A percentile compares a stretch with the other conserved stretches of the same genome.
Evolutionary conservation across 768 basidiomycete genomes (phyloP).

Genomic region (Mycena capillaripes): DNA sequence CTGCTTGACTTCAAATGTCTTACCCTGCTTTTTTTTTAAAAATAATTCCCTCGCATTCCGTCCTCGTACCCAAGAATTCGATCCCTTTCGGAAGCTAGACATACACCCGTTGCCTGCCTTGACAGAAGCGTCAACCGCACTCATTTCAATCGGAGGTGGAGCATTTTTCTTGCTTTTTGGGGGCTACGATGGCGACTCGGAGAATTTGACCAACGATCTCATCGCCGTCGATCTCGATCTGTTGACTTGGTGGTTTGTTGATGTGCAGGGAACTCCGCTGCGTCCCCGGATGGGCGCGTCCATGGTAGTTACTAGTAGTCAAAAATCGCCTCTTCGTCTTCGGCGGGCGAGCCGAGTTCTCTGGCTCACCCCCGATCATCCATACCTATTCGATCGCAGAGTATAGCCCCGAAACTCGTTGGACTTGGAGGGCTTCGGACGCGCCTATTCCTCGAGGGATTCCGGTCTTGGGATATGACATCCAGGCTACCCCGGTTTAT

Average conservation of each 20-base stretch:
- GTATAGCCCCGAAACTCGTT: slow-evolving; percentile 27
- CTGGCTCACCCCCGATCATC: slow-evolving; percentile 16
- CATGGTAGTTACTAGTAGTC: slow-evolving; percentile 42
- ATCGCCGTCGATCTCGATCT: slow-evolving; percentile 16
- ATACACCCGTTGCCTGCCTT: slow-evolving; percentile 35
- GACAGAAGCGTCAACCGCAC: slow-evolving; percentile 32
- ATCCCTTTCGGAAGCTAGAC: slow-evolving; percentile 34
- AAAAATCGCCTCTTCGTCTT: slow-evolving; percentile 43
- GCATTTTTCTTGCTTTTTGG: slow-evolving; percentile 47
- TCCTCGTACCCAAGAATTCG: slow-evolving; percentile 8
- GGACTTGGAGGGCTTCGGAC: slow-evolving; percentile 40
- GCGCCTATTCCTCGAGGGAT: slow-evolving; percentile 30
- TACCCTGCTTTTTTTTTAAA: not conserved
- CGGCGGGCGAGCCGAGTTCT: slow-evolving; percentile 38
- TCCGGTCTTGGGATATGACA: slow-evolving; percentile 29
- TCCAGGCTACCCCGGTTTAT: slow-evolving; percentile 38
- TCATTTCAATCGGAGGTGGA: slow-evolving; percentile 34
- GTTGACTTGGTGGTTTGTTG: slow-evolving; percentile 17
- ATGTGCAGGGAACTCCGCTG: not conserved
- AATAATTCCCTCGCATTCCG: slow-evolving; percentile 4
- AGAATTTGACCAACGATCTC: not conserved
- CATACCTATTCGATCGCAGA: slow-evolving; percentile 40
- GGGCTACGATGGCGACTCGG: slow-evolving; percentile 34
- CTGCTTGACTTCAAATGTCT: not conserved
- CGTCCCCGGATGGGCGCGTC: slow-evolving; percentile 30